Evolutionary conservation across 2,329 filamentous ascomycete genomes (phyloP).

Genomic region (Cercospora citrullina): DNA sequence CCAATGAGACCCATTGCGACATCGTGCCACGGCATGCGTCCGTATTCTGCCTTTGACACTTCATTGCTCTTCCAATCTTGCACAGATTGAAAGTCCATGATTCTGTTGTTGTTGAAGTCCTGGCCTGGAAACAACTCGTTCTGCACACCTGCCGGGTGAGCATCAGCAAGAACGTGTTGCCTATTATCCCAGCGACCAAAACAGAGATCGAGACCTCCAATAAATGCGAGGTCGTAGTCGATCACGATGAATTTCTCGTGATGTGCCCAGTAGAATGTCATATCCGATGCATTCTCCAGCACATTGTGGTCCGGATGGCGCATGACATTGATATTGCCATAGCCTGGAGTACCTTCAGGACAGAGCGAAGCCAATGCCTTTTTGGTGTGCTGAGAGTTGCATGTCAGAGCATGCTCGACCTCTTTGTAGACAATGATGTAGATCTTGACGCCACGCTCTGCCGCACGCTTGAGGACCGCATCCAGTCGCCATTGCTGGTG

Average conservation of each 20-base stretch:
- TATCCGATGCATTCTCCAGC: conserved; percentile 88
- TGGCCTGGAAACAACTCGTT: conserved; percentile 92
- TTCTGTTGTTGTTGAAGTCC: conserved; percentile 96
- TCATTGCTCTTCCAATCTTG: conserved; percentile 92
- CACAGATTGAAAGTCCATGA: conserved; percentile 93
- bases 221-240: conserved; percentile 86
- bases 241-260: conserved; percentile 98
- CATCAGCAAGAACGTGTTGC: conserved; percentile 82
- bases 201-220: conserved; percentile 90
- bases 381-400: conserved; percentile 92
- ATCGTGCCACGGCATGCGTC: conserved; percentile 98
- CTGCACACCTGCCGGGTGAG: conserved; percentile 77
- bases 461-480: conserved; percentile 79
- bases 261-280: conserved; percentile 98
- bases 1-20: conserved; percentile 90
- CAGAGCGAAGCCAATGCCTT: conserved; percentile 77
- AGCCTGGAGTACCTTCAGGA: conserved; percentile 74
- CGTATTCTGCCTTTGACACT: conserved; percentile 84
- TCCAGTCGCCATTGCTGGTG: conserved; percentile 88
- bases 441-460: conserved; percentile 91
- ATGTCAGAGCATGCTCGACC: conserved; percentile 65
- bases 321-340: conserved; percentile 86
- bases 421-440: conserved; percentile 93
- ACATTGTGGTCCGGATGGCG: conserved; percentile 94
- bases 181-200: conserved; percentile 92